Evolutionary conservation across 2,329 filamentous ascomycete species (phyloP), one percentile per base, ranked within the genome.

Genomic region (Dothistroma pini): DNA sequence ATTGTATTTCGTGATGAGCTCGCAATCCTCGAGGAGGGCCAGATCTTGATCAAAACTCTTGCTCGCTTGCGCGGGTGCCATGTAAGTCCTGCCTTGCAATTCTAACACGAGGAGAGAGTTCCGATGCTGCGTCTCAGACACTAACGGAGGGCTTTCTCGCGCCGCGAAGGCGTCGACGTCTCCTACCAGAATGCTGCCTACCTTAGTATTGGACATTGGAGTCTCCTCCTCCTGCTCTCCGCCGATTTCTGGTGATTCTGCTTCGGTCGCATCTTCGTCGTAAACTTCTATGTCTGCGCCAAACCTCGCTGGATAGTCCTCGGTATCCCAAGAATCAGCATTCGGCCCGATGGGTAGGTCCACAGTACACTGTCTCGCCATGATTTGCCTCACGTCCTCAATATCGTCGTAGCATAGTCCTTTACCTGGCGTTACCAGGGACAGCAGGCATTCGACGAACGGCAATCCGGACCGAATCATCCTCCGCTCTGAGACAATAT

Each of bases 281-380:
- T 4, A 11, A 3, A 14, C 16, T 21, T 21, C 22, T 21, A 4
- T 14, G 4, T 12, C 19, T 49, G 47, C 19, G 14, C 48, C 31
- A 10, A 31, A 19, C 22, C 25, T 31, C 10, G n/a, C 7, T 11
- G 31, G 12, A 29, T 21, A 31, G 51, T 53, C 31, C 5, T 53
- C 51, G 31, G n/a, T 35, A 12, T 12, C 14, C 51, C 51, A 53
- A 35, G 51, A 53, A 8, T 29, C 11, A 21, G 29, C 35, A 11
- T 53, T 29, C 5, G 31, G n/a, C 12, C 9, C 31, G 10, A 2
- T 11, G 4, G 51, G 51, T 8, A 35, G 51, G 10, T 53, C 51
- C 25, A 53, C 51, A n/a, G 51, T 53, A 19, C 51, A 53, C n/a
- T 53, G 51, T 12, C 34, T 53, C 11, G 51, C 51, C 51, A 53